Percentiles rank a stretch among this genome's conserved stretches.
Evolutionary conservation across 371 early-diverging fungal genomes (phyloP).

Genomic region (Mortierella sp.): DNA sequence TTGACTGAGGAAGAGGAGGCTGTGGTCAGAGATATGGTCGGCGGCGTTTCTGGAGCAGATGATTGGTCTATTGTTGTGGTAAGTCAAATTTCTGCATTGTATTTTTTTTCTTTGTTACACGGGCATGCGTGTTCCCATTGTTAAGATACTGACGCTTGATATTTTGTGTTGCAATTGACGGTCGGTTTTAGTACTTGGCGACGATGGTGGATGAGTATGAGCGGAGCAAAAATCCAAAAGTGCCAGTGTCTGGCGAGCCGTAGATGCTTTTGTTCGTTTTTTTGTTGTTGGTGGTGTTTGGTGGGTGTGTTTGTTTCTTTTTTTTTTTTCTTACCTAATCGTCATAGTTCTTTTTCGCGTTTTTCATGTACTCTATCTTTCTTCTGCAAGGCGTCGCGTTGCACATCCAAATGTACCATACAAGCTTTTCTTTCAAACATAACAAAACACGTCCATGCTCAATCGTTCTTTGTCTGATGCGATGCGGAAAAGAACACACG

Average conservation of each 20-base stretch:
- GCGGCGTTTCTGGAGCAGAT: conserved; percentile 45
- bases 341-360: no score
- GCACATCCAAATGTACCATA: neutral
- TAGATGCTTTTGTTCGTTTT: neutral
- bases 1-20: conserved; percentile 49
- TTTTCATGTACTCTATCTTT: neutral
- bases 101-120: neutral
- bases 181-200: conserved; percentile 12
- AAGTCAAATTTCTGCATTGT: neutral
- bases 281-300: neutral
- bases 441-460: no score
- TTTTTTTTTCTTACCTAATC: neutral
- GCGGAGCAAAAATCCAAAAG: conserved; percentile 14
- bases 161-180: neutral
- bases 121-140: neutral
- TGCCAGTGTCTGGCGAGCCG: neutral
- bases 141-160: neutral
- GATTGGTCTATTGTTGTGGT: conserved; percentile 55
- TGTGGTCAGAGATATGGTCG: conserved; percentile 47
- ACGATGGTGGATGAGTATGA: conserved; percentile 30
- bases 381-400: neutral
- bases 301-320: neutral
- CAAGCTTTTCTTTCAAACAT: neutral
- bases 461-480: no score
- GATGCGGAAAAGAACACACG: no score